A percentile compares a stretch with the other conserved stretches of the same genome.
Conservation (phyloP, 768 basidiomycete species). For the Lepiota venenata region DNA sequence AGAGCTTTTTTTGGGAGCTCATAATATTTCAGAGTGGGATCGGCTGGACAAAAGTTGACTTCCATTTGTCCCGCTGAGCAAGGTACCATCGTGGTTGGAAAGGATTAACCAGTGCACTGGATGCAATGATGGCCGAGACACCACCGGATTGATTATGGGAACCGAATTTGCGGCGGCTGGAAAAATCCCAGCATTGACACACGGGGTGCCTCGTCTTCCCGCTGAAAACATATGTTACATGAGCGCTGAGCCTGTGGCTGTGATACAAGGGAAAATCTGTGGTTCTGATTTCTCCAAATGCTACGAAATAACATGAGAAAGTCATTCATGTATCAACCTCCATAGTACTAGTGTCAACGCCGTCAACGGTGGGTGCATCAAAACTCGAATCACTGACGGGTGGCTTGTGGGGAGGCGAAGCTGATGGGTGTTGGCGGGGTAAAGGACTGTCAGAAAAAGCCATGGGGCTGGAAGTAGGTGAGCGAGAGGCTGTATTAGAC, state of each 20-base stretch:
- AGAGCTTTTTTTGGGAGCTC: background rate
- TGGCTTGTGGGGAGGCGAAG: background rate
- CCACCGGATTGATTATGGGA: background rate
- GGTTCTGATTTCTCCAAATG: background rate
- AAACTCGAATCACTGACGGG: background rate
- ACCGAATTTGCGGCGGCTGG: background rate
- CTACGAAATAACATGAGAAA: background rate
- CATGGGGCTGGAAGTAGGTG: background rate
- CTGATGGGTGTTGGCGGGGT: background rate
- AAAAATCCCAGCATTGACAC: background rate
- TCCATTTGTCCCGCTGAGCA: background rate
- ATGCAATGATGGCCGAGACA: background rate
- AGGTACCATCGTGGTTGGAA: slow-evolving; percentile 4
- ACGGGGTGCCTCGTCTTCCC: slow-evolving; percentile 1
- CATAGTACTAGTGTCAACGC: slow-evolving; percentile 5
- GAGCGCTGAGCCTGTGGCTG: background rate
- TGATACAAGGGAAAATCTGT: background rate
- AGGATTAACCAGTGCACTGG: background rate
- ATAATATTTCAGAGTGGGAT: background rate
- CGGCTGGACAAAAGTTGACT: background rate
- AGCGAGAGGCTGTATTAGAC: background rate
- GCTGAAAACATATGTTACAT: background rate
- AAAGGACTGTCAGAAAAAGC: background rate
- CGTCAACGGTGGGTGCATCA: slow-evolving; percentile 11
- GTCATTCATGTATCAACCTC: slow-evolving; percentile 7